Evolutionary conservation across 176 grass and related monocot species (phyloP).

Genomic region (Oryza punctata): DNA sequence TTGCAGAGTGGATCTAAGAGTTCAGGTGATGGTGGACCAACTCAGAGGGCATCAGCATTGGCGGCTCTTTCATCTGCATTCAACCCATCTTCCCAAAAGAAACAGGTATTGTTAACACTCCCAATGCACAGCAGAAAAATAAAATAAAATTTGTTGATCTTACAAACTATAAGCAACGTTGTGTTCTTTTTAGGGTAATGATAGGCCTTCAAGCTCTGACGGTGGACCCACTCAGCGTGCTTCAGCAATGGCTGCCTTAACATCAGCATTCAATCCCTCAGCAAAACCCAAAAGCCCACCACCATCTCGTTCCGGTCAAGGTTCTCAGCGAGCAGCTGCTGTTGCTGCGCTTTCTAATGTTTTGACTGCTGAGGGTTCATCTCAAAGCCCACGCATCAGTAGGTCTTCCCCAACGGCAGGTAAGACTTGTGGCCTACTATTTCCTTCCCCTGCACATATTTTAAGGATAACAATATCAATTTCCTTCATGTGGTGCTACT

Average conservation of each 20-base stretch:
- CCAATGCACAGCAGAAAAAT: background rate
- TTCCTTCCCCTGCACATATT: constrained; percentile 1
- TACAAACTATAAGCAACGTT: constrained; percentile 20
- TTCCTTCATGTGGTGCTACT: constrained; percentile 6
- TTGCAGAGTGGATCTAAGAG: constrained; percentile 56
- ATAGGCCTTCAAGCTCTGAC: constrained; percentile 51
- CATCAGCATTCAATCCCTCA: constrained; percentile 69
- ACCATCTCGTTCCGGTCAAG: constrained; percentile 59
- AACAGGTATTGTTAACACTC: constrained; percentile 40
- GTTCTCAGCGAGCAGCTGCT: constrained; percentile 91
- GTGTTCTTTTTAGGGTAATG: constrained; percentile 42
- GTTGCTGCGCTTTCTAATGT: constrained; percentile 87
- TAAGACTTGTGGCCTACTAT: constrained; percentile 25
- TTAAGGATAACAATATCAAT: constrained; percentile 4
- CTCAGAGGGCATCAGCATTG: constrained; percentile 90
- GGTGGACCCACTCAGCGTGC: constrained; percentile 80
- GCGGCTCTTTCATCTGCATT: constrained; percentile 91
- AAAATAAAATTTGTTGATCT: background rate
- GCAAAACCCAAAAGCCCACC: constrained; percentile 56
- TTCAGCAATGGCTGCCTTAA: constrained; percentile 83
- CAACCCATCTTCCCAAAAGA: constrained; percentile 71
- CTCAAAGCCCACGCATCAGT: constrained; percentile 48
- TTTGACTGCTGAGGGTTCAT: constrained; percentile 68
- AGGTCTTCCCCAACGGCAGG: constrained; percentile 43
- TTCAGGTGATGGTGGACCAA: constrained; percentile 76